Conservation (phyloP, 768 basidiomycete species). For the Rhodotorula kratochvilovae region DNA sequence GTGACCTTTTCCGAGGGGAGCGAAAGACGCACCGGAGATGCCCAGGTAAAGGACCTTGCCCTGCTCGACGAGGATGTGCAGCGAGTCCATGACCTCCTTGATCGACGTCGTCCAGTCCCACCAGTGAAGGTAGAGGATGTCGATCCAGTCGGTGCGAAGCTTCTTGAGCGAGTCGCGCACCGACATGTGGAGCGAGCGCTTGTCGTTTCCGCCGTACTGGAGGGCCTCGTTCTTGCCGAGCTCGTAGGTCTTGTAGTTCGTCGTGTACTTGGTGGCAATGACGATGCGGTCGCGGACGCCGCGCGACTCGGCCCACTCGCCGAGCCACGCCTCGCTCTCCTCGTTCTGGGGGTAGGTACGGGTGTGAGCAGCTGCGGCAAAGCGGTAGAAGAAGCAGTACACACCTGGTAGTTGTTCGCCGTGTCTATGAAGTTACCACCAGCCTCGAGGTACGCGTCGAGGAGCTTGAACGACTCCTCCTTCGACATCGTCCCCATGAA, state of each 20-base stretch:
- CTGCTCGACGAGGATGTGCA: slow-evolving; percentile 55
- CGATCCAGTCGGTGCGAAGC: slow-evolving; percentile 59
- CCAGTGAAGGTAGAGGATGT: slow-evolving; percentile 53
- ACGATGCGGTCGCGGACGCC: slow-evolving; percentile 53
- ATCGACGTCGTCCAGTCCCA: slow-evolving; percentile 45
- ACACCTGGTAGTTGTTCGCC: slow-evolving; percentile 49
- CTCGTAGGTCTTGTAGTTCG: slow-evolving; percentile 36
- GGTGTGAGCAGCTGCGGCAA: not conserved
- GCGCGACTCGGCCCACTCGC: slow-evolving; percentile 54
- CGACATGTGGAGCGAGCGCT: slow-evolving; percentile 52
- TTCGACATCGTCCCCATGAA: slow-evolving; percentile 52
- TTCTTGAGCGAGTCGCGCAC: slow-evolving; percentile 55
- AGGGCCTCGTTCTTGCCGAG: slow-evolving; percentile 40
- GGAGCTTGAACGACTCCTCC: slow-evolving; percentile 51
- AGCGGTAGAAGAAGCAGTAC: not conserved
- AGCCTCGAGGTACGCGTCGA: slow-evolving; percentile 53
- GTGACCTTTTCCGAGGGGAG: too few relatives aligned
- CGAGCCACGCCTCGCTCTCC: slow-evolving; percentile 57
- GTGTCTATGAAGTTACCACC: slow-evolving; percentile 54
- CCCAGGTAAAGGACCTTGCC: slow-evolving; percentile 57
- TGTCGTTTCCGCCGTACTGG: slow-evolving; percentile 54
- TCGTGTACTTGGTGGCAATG: slow-evolving; percentile 50
- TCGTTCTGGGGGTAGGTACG: slow-evolving; percentile 57
- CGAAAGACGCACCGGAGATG: slow-evolving; percentile 46
- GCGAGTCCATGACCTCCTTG: slow-evolving; percentile 58